Conservation (phyloP, 177 flowering plant genomes). For the Vitis hybrid region DNA sequence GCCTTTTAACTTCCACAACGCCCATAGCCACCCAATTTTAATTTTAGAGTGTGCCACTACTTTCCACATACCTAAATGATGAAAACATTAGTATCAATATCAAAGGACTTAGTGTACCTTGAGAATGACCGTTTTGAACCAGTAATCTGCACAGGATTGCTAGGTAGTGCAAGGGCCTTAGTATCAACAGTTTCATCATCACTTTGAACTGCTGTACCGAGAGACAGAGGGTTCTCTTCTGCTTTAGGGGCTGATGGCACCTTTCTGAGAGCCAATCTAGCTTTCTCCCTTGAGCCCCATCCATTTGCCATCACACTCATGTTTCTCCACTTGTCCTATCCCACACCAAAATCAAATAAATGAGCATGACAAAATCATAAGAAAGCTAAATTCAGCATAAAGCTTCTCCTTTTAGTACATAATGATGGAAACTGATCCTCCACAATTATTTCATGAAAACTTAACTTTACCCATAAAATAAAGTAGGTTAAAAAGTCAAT, state of each 20-base stretch:
- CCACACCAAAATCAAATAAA: conserved; percentile 12
- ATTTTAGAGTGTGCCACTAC: neutral
- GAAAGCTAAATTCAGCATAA: too few relatives aligned
- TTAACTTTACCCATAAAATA: too few relatives aligned
- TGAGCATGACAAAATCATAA: too few relatives aligned
- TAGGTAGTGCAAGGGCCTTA: conserved; percentile 46
- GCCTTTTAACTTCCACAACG: too few relatives aligned
- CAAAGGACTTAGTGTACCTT: neutral
- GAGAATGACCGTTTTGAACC: conserved; percentile 36
- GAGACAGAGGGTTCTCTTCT: conserved; percentile 55
- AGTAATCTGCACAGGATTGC: conserved; percentile 42
- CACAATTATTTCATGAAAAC: too few relatives aligned
- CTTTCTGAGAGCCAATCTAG: conserved; percentile 70
- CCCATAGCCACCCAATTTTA: too few relatives aligned
- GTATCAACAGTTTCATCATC: conserved; percentile 72
- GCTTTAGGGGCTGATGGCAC: conserved; percentile 35
- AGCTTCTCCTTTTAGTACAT: neutral
- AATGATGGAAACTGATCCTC: neutral
- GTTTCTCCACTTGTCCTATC: conserved; percentile 96
- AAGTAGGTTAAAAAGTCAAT: neutral
- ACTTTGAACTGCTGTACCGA: conserved; percentile 33
- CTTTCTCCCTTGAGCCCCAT: conserved; percentile 82
- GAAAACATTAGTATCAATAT: neutral
- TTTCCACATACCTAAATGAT: neutral
- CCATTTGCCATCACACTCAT: conserved; percentile 95